Evolutionary conservation across 2,329 filamentous ascomycete species (phyloP), one percentile per base, ranked within the genome.

Genomic region (Knufia petricola): DNA sequence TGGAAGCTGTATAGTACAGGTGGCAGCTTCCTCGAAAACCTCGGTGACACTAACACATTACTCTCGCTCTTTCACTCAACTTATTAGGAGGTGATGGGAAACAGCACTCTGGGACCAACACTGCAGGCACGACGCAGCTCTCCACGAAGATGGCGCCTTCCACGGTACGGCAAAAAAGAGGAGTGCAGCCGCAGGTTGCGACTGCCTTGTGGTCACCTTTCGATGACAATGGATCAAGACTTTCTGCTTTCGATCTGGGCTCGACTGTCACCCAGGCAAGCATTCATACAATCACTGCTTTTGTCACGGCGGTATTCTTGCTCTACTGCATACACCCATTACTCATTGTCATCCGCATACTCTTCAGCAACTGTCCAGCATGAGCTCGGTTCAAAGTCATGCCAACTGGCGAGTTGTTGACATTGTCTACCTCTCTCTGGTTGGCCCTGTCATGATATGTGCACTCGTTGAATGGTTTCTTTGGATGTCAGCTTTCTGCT

Each of bases 381-480:
- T 44, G 28, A 26, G 13, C 10, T 6, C 41, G 10, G 12, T 21
- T 13, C 44, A 47, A 19, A 26, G 15, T 30, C 36, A n/a, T 19
- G 17, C 37, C 37, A 4, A 3, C 21, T 47, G 44, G 32, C 32
- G 32, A 8, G 32, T 39, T 9, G 44, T 34, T 26, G 57, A 96
- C 87, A 88, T 95, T 58, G 72, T 90, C 49, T 95, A 94, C 64
- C 83, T 89, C 7, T 72, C 81, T 49, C 83, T 95, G 56, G 77
- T 95, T 30, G 86, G 86, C 15, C 66, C 83, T 4, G 73, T 95
- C 43, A 87, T 95, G 81, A 60, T 92, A 20, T 85, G 85, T 51
- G 90, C 90, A 1, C 74, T 88, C 24, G 72, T 96, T 7, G 90
- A 96, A 69, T 96, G 92, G 88, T 81, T 95, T 52, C 77, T 96